Evolutionary conservation across 2,329 filamentous ascomycete species (phyloP), one percentile per base, ranked within the genome.

Genomic region (Juglanconis oblonga): DNA sequence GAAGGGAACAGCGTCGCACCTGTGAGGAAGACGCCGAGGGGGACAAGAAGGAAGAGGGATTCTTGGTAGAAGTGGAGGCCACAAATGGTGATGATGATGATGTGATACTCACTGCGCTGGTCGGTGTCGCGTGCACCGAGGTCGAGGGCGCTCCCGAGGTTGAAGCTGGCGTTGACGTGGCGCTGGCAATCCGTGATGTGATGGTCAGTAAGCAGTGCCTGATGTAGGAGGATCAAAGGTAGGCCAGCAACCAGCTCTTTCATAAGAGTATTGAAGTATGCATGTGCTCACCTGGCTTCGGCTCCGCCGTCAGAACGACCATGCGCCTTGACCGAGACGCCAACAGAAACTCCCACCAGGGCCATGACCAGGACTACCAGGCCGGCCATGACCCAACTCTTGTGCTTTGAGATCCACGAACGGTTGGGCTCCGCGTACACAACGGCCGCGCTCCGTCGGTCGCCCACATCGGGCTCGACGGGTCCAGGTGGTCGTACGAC

Each of bases 391-490:
- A 59, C 36, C 10, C 38, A 42, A 4, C 33, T 45, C 11, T 53
- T 33, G 42, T 62, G 58, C 36, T 52, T 59, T 33, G 47, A 49
- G 38, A 55, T 42, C 24, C 52, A 31, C 14, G 57, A 55, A 10
- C 48, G 52, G 35, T 55, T 47, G 42, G 58, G 57, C 29, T 58
- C 57, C 9, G 36, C 47, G 47, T 55, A 61, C 10, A 61, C 58
- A 24, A 63, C 14, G 9, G 58, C 40, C 3, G 61, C 33, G 17
- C 58, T 48, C 5, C 58, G 58, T 14, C 14, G 55, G 31, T 63
- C 61, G 48, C 51, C 58, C 6, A 55, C n/a, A 17, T 63, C 51
- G 9, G 61, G 58, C 49, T 52, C 10, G 48, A 60, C 47, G 45
- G 9, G 24, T 10, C 14, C 3, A 31, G 45, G 45, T 17, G 45